Evolutionary conservation across 257 asterid species (phyloP), one percentile per base, ranked within the genome.

Genomic region (Craterostigma plantagineum): DNA sequence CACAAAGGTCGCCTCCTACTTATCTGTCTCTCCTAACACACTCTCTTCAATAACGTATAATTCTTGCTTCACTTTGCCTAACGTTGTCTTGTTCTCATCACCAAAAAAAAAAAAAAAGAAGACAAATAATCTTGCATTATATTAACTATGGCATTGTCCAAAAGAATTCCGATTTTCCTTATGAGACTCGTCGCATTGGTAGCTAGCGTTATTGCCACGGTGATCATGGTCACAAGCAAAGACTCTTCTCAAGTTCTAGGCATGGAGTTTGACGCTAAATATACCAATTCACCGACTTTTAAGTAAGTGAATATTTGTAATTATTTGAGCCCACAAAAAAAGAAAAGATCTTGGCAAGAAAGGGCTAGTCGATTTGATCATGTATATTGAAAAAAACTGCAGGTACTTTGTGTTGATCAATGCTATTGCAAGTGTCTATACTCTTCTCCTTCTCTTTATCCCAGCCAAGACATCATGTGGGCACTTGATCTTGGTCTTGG

Each of bases 101-200:
- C 38, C 30, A 23, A 23, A 23, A 23, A 23, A 2, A 23, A 23
- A 23, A 23, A 23, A 2, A 23, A 23, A 23, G 6, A 23, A 23
- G n/a, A n/a, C n/a, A n/a, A n/a, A n/a, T n/a, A 23, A 23, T 23
- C 30, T 23, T 23, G 30, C 30, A 23, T 23, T 23, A 23, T n/a
- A 23, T 2, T 23, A 38, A 11, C 38, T n/a, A 75, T 76, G 93
- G 55, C 42, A 49, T 46, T 63, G 47, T 61, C 75, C 14, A 68
- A 62, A 53, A 64, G 73, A 33, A 46, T 72, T 18, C 76, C 85
- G 4, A 49, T 80, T 13, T 37, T 69, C 42, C 30, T 77, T 52
- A 68, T 77, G 7, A 68, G 94, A 80, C 76, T 85, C 34, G 11
- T 85, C 16, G 96, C 91, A 38, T 64, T 85, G 35, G 91, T 63